Evolutionary conservation across 257 asterid species (phyloP).

Genomic region (Solanum lycopersicoides): DNA sequence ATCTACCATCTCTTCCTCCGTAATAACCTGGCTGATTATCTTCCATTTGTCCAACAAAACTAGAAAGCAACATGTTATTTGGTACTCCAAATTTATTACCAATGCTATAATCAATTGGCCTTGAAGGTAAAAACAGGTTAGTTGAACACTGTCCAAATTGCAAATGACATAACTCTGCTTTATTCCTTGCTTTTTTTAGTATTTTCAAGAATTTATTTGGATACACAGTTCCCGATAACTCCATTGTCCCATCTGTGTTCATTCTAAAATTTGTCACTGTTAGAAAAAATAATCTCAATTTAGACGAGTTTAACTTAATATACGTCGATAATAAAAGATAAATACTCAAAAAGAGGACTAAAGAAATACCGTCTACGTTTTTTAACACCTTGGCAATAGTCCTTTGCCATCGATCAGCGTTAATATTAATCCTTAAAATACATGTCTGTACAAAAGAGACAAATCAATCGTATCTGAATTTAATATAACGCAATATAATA

Average conservation of each 20-base stretch:
- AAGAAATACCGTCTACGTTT: background rate
- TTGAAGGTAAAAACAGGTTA: constrained; percentile 20
- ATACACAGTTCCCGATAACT: background rate
- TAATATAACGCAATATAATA: background rate
- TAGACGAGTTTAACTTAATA: background rate
- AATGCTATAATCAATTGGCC: background rate
- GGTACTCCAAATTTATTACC: background rate
- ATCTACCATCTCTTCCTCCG: background rate
- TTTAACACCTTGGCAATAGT: background rate
- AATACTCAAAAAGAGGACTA: background rate
- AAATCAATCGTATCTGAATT: background rate
- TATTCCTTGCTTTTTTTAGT: constrained; percentile 9
- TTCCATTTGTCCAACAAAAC: background rate
- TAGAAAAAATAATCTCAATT: background rate
- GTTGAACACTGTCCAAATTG: constrained; percentile 36
- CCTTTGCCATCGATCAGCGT: background rate
- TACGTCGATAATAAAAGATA: rapidly evolving
- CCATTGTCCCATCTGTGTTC: background rate
- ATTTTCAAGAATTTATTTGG: constrained; percentile 7
- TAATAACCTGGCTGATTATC: background rate
- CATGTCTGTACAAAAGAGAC: background rate
- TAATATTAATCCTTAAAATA: background rate
- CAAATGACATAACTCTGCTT: constrained; percentile 20
- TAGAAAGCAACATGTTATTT: background rate
- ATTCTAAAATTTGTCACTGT: background rate